A percentile compares a stretch with the other conserved stretches of the same genome.
phyloP scores from a whole-genome alignment of 1,284 basidiomycete genomes.

The Ceratobasidium theobromae region DNA sequence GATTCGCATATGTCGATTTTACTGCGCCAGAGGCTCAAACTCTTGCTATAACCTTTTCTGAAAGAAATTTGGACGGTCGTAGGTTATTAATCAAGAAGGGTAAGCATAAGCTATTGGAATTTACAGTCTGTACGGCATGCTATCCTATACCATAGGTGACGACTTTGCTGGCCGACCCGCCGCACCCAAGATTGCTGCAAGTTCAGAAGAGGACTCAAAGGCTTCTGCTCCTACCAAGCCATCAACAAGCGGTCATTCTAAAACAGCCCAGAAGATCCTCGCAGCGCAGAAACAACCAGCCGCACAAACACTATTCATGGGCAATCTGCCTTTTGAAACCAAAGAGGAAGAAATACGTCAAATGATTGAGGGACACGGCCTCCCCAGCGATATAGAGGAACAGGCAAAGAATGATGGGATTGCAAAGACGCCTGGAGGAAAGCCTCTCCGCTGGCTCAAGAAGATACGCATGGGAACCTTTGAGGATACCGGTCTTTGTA shows the following conservation, averaged over 20 bases:
- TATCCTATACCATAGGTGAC: conserved; percentile 52
- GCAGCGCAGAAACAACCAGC: conserved; percentile 80
- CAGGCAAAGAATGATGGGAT: conserved; percentile 34
- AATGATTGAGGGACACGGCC: conserved; percentile 67
- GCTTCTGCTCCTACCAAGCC: conserved; percentile 44
- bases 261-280: conserved; percentile 82
- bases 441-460: conserved; percentile 62
- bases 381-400: conserved; percentile 36
- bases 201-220: conserved; percentile 44
- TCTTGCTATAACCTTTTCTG: conserved; percentile 77
- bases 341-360: conserved; percentile 75
- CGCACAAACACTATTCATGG: conserved; percentile 82
- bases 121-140: conserved; percentile 5
- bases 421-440: conserved; percentile 13
- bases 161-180: conserved; percentile 69
- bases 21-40: conserved; percentile 71
- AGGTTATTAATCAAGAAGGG: conserved; percentile 93
- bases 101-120: conserved; percentile 42
- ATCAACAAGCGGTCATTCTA: conserved; percentile 51
- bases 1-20: conserved; percentile 97
- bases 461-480: conserved; percentile 94
- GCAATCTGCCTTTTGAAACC: conserved; percentile 84
- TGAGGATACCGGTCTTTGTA: conserved; percentile 91
- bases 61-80: conserved; percentile 81
- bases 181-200: conserved; percentile 38